Conservation (phyloP, 768 basidiomycete species). For the Mrakia blollopis region DNA sequence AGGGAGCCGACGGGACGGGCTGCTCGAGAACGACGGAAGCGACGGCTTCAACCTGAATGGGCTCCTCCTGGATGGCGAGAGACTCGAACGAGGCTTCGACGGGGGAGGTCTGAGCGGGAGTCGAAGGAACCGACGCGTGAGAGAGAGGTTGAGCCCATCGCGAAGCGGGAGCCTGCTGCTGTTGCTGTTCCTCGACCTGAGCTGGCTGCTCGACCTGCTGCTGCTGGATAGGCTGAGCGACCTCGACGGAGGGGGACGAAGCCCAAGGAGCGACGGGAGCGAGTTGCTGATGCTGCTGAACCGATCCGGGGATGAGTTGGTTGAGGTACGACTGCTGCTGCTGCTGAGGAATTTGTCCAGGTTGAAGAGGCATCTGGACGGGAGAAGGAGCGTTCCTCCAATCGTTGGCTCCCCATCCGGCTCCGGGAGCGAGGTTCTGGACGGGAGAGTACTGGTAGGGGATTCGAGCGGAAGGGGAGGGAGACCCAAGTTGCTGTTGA, state of each 20-base stretch:
- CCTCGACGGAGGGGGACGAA: constrained; percentile 14
- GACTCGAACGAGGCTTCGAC: constrained; percentile 29
- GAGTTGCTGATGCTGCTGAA: constrained; percentile 31
- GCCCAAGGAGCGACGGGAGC: constrained; percentile 18
- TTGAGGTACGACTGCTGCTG: constrained; percentile 28
- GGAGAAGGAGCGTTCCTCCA: constrained; percentile 21
- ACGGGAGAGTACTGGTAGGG: constrained; percentile 23
- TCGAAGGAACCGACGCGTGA: constrained; percentile 28
- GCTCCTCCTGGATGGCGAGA: constrained; percentile 9
- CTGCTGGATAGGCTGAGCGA: constrained; percentile 9
- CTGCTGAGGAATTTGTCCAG: constrained; percentile 23
- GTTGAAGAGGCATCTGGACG: constrained; percentile 15
- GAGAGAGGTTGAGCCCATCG: constrained; percentile 26
- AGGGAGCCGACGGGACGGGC: constrained; percentile 33
- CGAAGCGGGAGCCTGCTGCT: constrained; percentile 34
- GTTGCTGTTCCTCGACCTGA: constrained; percentile 35
- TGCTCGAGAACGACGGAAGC: constrained; percentile 25
- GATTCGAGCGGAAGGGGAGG: not conserved
- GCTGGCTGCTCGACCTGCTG: constrained; percentile 24
- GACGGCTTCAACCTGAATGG: constrained; percentile 35
- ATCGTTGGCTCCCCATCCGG: constrained; percentile 21
- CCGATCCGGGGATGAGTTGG: constrained; percentile 15
- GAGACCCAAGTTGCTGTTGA: constrained; percentile 19
- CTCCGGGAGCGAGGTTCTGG: not conserved
- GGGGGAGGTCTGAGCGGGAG: constrained; percentile 36